Percentiles rank a stretch among this genome's conserved stretches.
Conservation (phyloP, 73 alveolate genomes). For the Tetrahymena elliotti region DNA sequence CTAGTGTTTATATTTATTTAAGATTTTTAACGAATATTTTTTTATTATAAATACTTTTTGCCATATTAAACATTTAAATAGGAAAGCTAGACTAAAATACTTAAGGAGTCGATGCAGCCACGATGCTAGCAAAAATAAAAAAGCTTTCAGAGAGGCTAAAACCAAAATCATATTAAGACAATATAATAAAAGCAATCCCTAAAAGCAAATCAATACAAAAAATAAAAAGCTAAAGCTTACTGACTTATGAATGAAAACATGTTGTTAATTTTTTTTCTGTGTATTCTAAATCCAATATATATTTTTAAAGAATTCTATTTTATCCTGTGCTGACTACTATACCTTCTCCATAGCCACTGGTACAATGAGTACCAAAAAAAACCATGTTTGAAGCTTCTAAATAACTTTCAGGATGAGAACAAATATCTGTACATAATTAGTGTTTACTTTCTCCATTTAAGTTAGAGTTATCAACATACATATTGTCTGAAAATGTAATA, state of each 20-base stretch:
- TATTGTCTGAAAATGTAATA: slow-evolving; percentile 64
- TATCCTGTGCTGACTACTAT: slow-evolving; percentile 87
- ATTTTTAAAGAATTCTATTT: slow-evolving; percentile 77
- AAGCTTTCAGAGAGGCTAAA: too few species aligned
- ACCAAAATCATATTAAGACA: too few species aligned
- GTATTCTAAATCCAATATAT: slow-evolving; percentile 75
- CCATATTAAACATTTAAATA: slow-evolving; percentile 82
- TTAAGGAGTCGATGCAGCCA: slow-evolving; percentile 92
- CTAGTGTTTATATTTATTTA: slow-evolving; percentile 88
- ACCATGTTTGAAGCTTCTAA: slow-evolving; percentile 81
- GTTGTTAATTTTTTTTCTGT: slow-evolving; percentile 76
- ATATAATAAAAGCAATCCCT: too few species aligned
- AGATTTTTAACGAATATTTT: slow-evolving; percentile 83
- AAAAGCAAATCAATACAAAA: too few species aligned
- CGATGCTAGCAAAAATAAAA: slow-evolving; percentile 90
- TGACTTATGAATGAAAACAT: slow-evolving; percentile 74
- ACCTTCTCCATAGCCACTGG: slow-evolving; percentile 85
- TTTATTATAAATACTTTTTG: slow-evolving; percentile 82
- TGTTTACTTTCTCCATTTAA: slow-evolving; percentile 93
- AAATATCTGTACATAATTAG: slow-evolving; percentile 41
- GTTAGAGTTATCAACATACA: slow-evolving; percentile 87
- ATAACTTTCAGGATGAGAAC: slow-evolving; percentile 70
- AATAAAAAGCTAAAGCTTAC: too few species aligned
- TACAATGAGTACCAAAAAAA: slow-evolving; percentile 81
- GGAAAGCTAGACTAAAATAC: slow-evolving; percentile 88